A percentile compares a stretch with the other conserved stretches of the same genome.
These are phyloP conservation scores for Arthrinium puccinioides DNA, from an alignment of 2,329 filamentous ascomycete species.

Conservation along the genomic window DNA sequence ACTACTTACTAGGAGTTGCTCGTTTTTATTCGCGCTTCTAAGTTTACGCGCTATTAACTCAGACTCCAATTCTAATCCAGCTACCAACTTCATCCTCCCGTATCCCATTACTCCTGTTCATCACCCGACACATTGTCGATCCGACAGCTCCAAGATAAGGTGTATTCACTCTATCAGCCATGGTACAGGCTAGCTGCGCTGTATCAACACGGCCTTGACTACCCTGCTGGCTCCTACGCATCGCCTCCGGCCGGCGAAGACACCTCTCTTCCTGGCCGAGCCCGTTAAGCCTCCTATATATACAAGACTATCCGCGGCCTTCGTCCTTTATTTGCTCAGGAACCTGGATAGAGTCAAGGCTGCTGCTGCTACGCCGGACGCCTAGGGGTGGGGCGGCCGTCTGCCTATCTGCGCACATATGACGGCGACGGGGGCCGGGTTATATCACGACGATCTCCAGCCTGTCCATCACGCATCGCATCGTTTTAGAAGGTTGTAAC, in stretches of 20 bases:
- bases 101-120: no score
- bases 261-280: background rate
- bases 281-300: background rate
- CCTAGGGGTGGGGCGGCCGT: slow-evolving; percentile 5
- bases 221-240: slow-evolving; percentile 2
- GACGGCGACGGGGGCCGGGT: slow-evolving; percentile 3
- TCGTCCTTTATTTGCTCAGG: slow-evolving; percentile 2
- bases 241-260: slow-evolving; percentile 6
- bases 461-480: background rate
- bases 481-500: no score
- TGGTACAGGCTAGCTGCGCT: background rate
- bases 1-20: no score
- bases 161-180: background rate
- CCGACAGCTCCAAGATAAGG: background rate
- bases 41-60: no score
- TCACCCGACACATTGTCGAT: background rate
- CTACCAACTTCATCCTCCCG: background rate
- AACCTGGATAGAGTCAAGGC: slow-evolving; percentile 6
- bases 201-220: slow-evolving; percentile 1
- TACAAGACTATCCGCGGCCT: background rate
- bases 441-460: background rate
- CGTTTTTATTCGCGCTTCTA: no score
- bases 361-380: slow-evolving; percentile 4
- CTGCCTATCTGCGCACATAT: background rate
- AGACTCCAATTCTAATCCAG: no score